Base-by-base conservation (phyloP, 805 yeast species). In the Sugiyamaella smithiae region DNA sequence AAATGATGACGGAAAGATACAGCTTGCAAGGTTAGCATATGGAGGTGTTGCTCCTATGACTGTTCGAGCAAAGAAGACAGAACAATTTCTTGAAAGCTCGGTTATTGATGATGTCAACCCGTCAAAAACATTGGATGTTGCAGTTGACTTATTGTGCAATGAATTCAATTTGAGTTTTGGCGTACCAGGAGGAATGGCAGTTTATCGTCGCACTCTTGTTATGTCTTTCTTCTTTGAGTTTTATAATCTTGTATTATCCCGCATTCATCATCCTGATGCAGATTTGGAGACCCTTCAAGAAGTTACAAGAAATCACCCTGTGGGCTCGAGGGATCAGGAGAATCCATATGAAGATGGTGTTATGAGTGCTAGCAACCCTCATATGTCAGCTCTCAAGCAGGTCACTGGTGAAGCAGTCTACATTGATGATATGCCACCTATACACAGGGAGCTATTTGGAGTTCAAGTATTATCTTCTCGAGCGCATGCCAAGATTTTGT, bases 41-140 rank as follows among this genome's bases (percentile, higher is more conserved):
- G 78, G 78, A 24, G 78, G 78, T 38, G 74, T 74, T 62, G 78
- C 77, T 4, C 73, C 77, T 2, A 66, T 70, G 61, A 73, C 78
- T 0, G 67, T 67, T 2, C 65, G 66, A 24, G 67, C 76, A 4
- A 63, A 62, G 33, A 61, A 71, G 16, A 65, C 75, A 1, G 65
- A 62, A 43, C 56, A 40, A 2, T 28, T 43, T 23, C 49, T 63
- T 1, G 33, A 40, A 4, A 19, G 22, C 4, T 4, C 16, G 19
- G 9, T 11, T 12, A 54, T 70, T 7, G 31, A 51, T 9, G 45
- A 51, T 1, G 40, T 26, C 14, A 55, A 52, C 29, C 51, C 53
- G 40, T 49, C 47, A 0, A 14, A 11, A n/a, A 60, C 66, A 17
- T 52, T 69, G 11, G 75, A 71, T 43, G 52, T 51, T 5, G 66